Evolutionary conservation across 805 yeast genomes (phyloP).

Genomic region (Zygosaccharomyces bisporus): DNA sequence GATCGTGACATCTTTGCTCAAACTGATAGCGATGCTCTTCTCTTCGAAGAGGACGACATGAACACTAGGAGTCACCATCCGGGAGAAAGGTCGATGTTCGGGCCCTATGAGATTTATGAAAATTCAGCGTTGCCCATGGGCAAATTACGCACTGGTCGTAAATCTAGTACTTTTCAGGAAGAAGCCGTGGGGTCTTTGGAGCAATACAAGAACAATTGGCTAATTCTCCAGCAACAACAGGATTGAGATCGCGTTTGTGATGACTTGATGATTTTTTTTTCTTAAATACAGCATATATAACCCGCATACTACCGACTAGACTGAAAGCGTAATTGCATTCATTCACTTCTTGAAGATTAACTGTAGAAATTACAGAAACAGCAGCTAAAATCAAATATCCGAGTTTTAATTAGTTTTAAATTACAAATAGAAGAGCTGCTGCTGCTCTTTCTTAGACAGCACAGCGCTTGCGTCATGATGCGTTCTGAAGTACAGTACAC

Average conservation of each 20-base stretch:
- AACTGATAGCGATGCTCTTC: constrained; percentile 29
- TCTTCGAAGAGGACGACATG: constrained; percentile 33
- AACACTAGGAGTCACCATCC: constrained; percentile 10
- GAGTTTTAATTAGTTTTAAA: not conserved
- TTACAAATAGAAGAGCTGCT: constrained; percentile 3
- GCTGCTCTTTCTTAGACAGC: not conserved
- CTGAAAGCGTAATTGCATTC: constrained; percentile 2
- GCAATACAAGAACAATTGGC: constrained; percentile 38
- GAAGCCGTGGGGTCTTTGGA: constrained; percentile 37
- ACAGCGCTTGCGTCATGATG: not conserved
- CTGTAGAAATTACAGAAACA: not conserved
- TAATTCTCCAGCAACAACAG: constrained; percentile 35
- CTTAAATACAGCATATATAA: not conserved
- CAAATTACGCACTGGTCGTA: constrained; percentile 23
- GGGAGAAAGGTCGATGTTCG: constrained; percentile 19
- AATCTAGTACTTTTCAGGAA: constrained; percentile 32
- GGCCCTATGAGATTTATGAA: constrained; percentile 21
- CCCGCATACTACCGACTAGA: not conserved
- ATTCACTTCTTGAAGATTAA: not conserved
- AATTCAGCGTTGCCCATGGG: constrained; percentile 8
- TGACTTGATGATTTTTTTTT: constrained; percentile 6
- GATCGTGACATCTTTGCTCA: constrained; percentile 30
- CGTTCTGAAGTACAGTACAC: not conserved
- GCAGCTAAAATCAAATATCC: not conserved
- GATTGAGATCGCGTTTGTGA: constrained; percentile 5